Evolutionary conservation across 2,329 filamentous ascomycete genomes (phyloP).

Genomic region (Trichoderma koningii): DNA sequence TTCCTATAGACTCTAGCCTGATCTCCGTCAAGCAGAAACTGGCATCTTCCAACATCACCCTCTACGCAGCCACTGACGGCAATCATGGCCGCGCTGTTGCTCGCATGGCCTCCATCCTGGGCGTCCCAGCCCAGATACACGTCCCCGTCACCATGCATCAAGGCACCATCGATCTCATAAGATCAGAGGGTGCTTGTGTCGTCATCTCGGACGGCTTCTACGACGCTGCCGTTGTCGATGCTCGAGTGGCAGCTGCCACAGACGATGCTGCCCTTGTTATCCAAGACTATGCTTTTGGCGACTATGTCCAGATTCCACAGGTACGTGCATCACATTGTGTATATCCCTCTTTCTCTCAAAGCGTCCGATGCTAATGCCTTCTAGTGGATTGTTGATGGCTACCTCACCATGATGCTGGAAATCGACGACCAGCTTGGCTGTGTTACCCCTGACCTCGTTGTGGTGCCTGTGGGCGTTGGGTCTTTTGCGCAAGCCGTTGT

Average conservation of each 20-base stretch:
- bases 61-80: conserved; percentile 71
- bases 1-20: conserved; percentile 48
- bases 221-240: conserved; percentile 60
- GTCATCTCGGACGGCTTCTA: conserved; percentile 60
- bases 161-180: conserved; percentile 57
- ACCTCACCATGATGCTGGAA: conserved; percentile 71
- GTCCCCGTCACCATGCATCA: conserved; percentile 62
- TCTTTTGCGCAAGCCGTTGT: conserved; percentile 71
- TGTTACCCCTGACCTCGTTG: conserved; percentile 47
- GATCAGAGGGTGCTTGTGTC: conserved; percentile 63
- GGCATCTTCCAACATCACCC: conserved; percentile 38
- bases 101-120: conserved; percentile 64
- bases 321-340: conserved; percentile 37
- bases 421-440: conserved; percentile 59
- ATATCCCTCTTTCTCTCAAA: background rate
- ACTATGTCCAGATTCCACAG: conserved; percentile 65
- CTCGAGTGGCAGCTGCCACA: conserved; percentile 46
- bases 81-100: conserved; percentile 77
- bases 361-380: background rate
- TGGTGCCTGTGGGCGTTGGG: conserved; percentile 72
- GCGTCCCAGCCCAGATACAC: conserved; percentile 58
- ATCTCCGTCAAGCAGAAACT: conserved; percentile 45
- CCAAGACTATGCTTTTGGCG: conserved; percentile 68
- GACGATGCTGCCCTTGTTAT: conserved; percentile 56
- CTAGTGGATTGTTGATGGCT: conserved; percentile 76